Evolutionary conservation across 129 eudicot species (phyloP), one percentile per base, ranked within the genome.

Genomic region (Flaveria linearis): DNA sequence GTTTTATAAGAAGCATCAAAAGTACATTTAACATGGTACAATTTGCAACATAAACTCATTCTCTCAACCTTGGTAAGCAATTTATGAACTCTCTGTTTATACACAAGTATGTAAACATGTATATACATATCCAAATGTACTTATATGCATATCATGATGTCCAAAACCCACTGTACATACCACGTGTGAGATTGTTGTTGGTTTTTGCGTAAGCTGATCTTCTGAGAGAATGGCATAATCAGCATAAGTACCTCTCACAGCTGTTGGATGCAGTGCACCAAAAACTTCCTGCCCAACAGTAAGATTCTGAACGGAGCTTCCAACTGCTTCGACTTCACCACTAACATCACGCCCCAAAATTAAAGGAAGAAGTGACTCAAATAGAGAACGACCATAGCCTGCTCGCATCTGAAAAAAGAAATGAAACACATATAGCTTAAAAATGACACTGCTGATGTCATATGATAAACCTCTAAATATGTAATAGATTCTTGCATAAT

Each of bases 211-310:
- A 78, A 91, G 90, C 84, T 94, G 84, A 75, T 94, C 97, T 83
- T 91, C 92, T 26, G 93, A 76, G 53, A 94, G 99, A 78, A 94
- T 75, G 41, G 96, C 99, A 81, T 91, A 94, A 81, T 94, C 99
- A 52, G 93, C 73, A 51, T 87, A 94, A 77, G 97, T 94, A 78
- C 99, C 99, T 90, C 99, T 86, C 68, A 86, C 86, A 61, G 99
- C 99, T 33, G 99, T 94, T 72, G 99, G 99, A 89, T 91, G 99
- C 79, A 94, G 75, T 13, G 99, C 93, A 68, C 99, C 97, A 74
- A 91, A 94, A 7, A 94, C 99, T 73, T 91, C 93, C 81, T 89
- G 92, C 16, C 97, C 97, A 64, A 91, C 90, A 36, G 69, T 81
- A 53, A 89, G 87, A 12, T 92, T 82, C 67, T 72, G 84, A 20